These are phyloP conservation scores for Lumnitzera littorea DNA, from an alignment of 345 rosid species.

Conservation along the genomic window DNA sequence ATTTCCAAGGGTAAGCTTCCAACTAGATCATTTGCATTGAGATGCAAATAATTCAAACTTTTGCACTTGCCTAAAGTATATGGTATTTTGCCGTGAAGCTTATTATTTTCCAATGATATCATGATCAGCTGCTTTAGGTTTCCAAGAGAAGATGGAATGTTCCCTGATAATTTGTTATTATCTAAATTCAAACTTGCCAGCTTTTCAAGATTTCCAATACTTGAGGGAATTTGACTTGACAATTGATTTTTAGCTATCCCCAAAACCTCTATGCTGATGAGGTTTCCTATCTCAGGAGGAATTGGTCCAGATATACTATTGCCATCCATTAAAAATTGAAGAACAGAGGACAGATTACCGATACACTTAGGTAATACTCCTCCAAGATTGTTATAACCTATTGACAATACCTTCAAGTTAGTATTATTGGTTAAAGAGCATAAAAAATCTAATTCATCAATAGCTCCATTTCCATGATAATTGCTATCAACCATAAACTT, in stretches of 20 bases:
- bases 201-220: conserved; percentile 4
- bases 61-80: background rate
- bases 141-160: conserved; percentile 3
- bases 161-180: conserved; percentile 5
- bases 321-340: background rate
- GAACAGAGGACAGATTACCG: background rate
- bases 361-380: background rate
- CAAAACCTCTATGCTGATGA: background rate
- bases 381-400: fast-evolving
- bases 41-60: background rate
- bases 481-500: background rate
- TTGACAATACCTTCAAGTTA: fast-evolving
- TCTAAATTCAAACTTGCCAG: background rate
- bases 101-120: background rate
- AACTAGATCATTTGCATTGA: background rate
- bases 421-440: conserved; percentile 1
- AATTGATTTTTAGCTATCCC: background rate
- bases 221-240: conserved; percentile 3
- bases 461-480: conserved; percentile 4
- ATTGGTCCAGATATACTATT: background rate
- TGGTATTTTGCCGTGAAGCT: conserved; percentile 4
- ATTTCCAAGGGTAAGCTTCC: background rate
- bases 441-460: background rate
- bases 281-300: background rate
- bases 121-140: background rate